phyloP scores from a whole-genome alignment of 2,329 filamentous ascomycete genomes.

The Tolypocladium sp. region DNA sequence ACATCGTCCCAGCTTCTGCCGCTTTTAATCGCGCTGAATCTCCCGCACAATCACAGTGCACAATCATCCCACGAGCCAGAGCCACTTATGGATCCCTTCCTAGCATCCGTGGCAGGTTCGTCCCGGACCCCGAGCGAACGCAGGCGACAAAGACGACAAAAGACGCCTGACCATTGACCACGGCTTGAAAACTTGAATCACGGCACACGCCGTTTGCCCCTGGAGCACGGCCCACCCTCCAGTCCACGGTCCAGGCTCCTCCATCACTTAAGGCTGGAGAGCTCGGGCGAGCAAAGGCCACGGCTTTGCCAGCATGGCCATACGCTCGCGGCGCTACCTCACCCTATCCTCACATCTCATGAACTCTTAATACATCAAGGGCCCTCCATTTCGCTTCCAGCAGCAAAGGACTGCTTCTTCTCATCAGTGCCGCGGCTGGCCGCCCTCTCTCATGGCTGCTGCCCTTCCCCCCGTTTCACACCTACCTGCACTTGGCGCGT shows the following conservation, averaged over 20 bases:
- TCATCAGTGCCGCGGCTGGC: not conserved
- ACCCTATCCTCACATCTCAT: too few species aligned
- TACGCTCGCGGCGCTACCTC: not conserved
- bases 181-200: not conserved
- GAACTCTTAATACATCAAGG: too few species aligned
- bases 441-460: not conserved
- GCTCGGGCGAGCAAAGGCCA: not conserved
- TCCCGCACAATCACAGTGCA: not conserved
- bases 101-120: not conserved
- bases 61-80: not conserved
- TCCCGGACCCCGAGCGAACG: not conserved
- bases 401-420: not conserved
- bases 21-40: not conserved
- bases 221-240: not conserved
- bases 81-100: not conserved
- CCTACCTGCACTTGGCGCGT: not conserved
- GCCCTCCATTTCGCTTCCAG: too few species aligned
- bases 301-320: not conserved
- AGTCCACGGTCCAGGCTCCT: not conserved
- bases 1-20: not conserved
- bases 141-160: not conserved
- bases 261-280: not conserved
- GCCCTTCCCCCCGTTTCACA: not conserved
- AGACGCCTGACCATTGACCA: not conserved
- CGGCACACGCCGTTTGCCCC: not conserved